Base-by-base conservation (phyloP, 2,329 filamentous ascomycete species). In the Fusarium tjaetaba region DNA sequence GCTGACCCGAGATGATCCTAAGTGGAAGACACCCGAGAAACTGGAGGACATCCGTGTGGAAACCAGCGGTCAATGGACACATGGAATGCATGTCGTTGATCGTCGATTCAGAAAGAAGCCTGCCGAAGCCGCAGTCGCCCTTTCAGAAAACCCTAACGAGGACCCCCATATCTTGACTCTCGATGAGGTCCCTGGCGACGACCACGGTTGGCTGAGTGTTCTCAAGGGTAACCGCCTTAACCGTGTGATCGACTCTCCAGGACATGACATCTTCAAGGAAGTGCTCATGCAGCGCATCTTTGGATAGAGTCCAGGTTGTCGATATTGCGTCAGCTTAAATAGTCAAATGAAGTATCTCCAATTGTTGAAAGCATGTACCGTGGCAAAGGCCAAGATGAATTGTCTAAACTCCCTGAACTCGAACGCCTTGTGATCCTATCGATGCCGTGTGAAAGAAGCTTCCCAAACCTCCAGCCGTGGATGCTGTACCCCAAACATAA, bases 61-160 rank as follows among this genome's bases (percentile, higher is more conserved):
- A 84, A 97, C 95, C 0, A 85, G 89, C 5, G 96, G 96, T 4
- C 96, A 98, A 85, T 99, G 96, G 96, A 97, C 95, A 51, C 88
- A 94, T 64, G 96, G 96, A 3, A 95, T 96, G 91, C 95, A 95
- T 79, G 88, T 98, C 38, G 86, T 95, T 45, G 96, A 99, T 85
- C 87, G 90, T 41, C 88, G 96, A 49, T 83, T 84, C 42, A 84
- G 90, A 61, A 85, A 84, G 71, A 89, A 90, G 79, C 86, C 85
- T 11, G 86, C 83, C 16, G 85, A 85, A 70, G 77, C 81, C 16
- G 80, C 81, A 49, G 78, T 84, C 36, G 78, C 82, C 52, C 73
- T 85, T 77, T 80, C 86, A 71, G 78, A 84, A 74, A 79, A 85
- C 61, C 82, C 84, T 7, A 70, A 82, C 48, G 83, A 83, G 38